Base-by-base conservation (phyloP, 2,329 filamentous ascomycete genomes). In the Diaporthe vexans region DNA sequence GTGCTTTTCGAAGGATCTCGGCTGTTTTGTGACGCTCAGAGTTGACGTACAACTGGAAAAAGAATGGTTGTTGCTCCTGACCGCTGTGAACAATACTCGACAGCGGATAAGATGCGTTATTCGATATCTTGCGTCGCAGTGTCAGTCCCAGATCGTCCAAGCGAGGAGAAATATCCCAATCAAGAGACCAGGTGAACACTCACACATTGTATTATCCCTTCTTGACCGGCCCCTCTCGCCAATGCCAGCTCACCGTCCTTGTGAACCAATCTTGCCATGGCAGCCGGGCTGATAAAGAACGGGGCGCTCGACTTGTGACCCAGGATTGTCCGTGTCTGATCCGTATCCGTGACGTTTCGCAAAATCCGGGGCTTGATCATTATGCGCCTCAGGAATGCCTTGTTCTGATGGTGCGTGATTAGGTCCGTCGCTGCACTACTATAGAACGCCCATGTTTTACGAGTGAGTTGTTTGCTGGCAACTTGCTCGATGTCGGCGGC, bases 21-120 rank as follows among this genome's bases (percentile, higher is more conserved):
- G 84, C 83, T 7, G 88, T 88, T 74, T 88, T 88, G 40, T 82
- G 75, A 3, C 86, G 86, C 73, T 89, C 83, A 1, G 83, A 83
- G 80, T 89, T 88, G 72, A 89, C 87, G 79, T 90, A 90, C 19
- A 90, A 81, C 76, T 90, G 88, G 80, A 89, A 88, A 78, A 89
- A 87, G 80, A 89, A 88, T 21, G 83, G 83, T 73, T 84, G 77
- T 4, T 74, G 63, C 0, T 76, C 67, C 0, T 84, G 84, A 1
- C 84, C 80, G n/a, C 81, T 79, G 4, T 75, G 69, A 24, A 83
- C 81, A 56, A 89, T 84, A 17, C 86, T 84, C 13, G 84, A 81
- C 52, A 88, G 81, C 0, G 86, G 82, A 76, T 84, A 89, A 1
- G 86, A 87, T 3, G 87, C 87, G 71, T 88, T 89, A 75, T 86